Evolutionary conservation across 495 filamentous ascomycete species (phyloP).

Genomic region (Xanthoparmelia taractica): DNA sequence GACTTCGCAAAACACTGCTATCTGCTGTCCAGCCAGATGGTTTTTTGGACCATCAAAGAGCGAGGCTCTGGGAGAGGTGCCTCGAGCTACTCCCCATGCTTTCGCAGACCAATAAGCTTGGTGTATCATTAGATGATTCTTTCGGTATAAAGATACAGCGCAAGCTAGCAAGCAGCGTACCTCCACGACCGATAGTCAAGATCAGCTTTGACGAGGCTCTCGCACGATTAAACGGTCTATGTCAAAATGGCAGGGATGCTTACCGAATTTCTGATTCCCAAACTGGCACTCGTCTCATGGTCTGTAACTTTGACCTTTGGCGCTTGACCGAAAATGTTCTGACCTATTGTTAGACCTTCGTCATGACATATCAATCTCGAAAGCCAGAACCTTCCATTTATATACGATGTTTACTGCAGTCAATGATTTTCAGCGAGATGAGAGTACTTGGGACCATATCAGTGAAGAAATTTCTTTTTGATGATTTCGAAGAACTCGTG

Average conservation of each 20-base stretch:
- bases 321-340: constrained; percentile 11
- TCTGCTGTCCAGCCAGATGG: constrained; percentile 42
- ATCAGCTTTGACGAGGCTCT: constrained; percentile 64
- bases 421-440: constrained; percentile 63
- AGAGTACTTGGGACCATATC: constrained; percentile 56
- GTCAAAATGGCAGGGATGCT: constrained; percentile 62
- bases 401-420: constrained; percentile 72
- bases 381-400: constrained; percentile 79
- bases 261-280: constrained; percentile 59
- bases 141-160: constrained; percentile 90
- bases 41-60: constrained; percentile 35
- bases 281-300: constrained; percentile 61
- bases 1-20: constrained; percentile 58
- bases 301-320: constrained; percentile 28
- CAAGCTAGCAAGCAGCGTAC: constrained; percentile 81
- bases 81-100: constrained; percentile 43
- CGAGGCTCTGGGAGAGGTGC: constrained; percentile 38
- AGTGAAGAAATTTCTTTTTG: constrained; percentile 65
- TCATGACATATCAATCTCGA: constrained; percentile 65
- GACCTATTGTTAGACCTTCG: constrained; percentile 44
- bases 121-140: constrained; percentile 58
- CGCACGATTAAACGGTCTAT: constrained; percentile 59
- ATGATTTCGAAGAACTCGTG: constrained; percentile 68
- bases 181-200: constrained; percentile 81
- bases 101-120: constrained; percentile 50